phyloP scores from a whole-genome alignment of 768 basidiomycete species.

The Termitomyces sp. region DNA sequence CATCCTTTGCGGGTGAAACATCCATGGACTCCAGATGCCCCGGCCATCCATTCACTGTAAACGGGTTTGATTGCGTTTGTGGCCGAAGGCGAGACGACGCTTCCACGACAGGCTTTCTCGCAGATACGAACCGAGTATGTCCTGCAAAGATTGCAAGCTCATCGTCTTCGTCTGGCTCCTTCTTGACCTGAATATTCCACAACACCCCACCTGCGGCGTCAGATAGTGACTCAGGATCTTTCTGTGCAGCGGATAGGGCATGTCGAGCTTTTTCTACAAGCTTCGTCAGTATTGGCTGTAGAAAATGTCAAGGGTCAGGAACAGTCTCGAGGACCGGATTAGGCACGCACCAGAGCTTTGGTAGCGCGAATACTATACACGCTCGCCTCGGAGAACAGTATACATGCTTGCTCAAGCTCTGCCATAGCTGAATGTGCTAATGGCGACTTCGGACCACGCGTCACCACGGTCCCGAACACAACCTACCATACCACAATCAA shows the following conservation, averaged over 20 bases:
- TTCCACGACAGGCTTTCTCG: constrained; percentile 23
- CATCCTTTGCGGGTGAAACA: not conserved
- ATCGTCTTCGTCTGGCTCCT: constrained; percentile 54
- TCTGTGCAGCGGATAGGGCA: constrained; percentile 40
- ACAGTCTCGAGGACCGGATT: not conserved
- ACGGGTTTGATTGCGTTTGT: not conserved
- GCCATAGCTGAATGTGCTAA: constrained; percentile 61
- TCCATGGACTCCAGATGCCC: not conserved
- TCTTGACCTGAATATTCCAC: constrained; percentile 41
- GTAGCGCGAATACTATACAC: constrained; percentile 53
- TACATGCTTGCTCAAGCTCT: constrained; percentile 63
- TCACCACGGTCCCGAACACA: constrained; percentile 76
- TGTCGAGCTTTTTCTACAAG: constrained; percentile 63
- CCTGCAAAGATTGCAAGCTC: constrained; percentile 69
- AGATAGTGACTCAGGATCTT: constrained; percentile 23
- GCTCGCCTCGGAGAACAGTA: constrained; percentile 61
- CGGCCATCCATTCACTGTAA: constrained; percentile 1
- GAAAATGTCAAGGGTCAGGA: not conserved
- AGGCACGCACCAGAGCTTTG: constrained; percentile 52
- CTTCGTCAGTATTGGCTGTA: constrained; percentile 52
- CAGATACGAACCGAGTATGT: constrained; percentile 54
- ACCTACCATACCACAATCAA: constrained; percentile 33
- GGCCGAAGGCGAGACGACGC: not conserved
- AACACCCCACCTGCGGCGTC: constrained; percentile 32
- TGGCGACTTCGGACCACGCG: constrained; percentile 63